These are phyloP conservation scores for Colletotrichum camelliae DNA, from an alignment of 2,329 filamentous ascomycete genomes.

Conservation along the genomic window DNA sequence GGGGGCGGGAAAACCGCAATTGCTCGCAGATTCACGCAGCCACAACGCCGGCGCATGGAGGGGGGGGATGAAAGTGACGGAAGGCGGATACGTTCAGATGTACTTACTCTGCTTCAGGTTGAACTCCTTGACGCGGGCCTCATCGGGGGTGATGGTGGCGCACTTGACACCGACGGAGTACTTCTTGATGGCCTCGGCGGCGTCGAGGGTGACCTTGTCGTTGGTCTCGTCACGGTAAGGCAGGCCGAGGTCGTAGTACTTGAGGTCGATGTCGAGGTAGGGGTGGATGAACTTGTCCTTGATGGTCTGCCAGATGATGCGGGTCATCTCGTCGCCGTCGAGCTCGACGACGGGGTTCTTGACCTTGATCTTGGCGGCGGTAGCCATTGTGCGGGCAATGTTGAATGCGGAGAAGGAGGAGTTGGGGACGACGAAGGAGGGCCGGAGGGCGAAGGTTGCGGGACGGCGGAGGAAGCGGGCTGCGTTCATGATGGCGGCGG, in stretches of 20 bases:
- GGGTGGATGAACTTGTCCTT: conserved; percentile 98
- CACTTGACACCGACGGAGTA: conserved; percentile 99
- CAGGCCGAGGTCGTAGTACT: conserved; percentile 95
- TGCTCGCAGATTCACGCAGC: background rate
- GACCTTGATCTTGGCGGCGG: conserved; percentile 89
- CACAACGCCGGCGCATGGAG: background rate
- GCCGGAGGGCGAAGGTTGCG: conserved; percentile 12
- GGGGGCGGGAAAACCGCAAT: background rate
- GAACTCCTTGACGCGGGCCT: conserved; percentile 96
- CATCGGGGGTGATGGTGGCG: conserved; percentile 98
- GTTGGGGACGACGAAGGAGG: conserved; percentile 7
- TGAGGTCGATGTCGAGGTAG: conserved; percentile 96
- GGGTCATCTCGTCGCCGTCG: conserved; percentile 95
- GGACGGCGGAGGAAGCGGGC: conserved; percentile 20
- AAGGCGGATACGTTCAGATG: background rate
- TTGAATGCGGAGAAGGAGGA: conserved; percentile 20
- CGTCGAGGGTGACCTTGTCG: conserved; percentile 94
- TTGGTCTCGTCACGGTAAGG: conserved; percentile 95
- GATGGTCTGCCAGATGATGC: conserved; percentile 99
- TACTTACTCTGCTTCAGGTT: conserved; percentile 93
- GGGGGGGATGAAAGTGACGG: background rate
- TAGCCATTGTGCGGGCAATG: conserved; percentile 56
- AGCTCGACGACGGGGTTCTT: conserved; percentile 99
- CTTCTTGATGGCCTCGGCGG: conserved; percentile 98
- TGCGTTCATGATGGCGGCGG: conserved; percentile 17